Base-by-base conservation (phyloP, 116 monocot species). In the Dioscorea cayenensis region DNA sequence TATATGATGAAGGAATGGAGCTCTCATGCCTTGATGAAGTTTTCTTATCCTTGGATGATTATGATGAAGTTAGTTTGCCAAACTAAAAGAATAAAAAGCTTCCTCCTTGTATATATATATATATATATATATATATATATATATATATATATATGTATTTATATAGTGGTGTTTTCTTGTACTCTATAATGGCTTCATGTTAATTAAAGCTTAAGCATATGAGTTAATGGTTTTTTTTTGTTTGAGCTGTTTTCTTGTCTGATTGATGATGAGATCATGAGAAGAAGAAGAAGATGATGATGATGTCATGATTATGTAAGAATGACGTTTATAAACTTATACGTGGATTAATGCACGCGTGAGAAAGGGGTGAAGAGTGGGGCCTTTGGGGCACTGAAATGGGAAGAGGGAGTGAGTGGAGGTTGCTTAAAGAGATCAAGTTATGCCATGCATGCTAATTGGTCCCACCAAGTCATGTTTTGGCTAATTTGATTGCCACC, bases 21-120 rank as follows among this genome's bases (percentile, higher is more conserved):
- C 76, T 89, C n/a, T 89, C 89, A 16, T 83, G 89, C 80, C 65
- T 89, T 66, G 89, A 89, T 66, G 89, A 89, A 58, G 83, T 89
- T 50, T 89, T 89, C 78, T 74, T 86, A 49, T 86, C 86, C 7
- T 66, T 89, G 23, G 89, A 89, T 49, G 89, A 89, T 64, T 67
- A 80, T 14, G 89, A 89, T 32, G 89, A 89, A 64, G 74, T 89
- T 63, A 83, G 86, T 70, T 65, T 71, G 65, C 71, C 70, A 7
- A 22, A 77, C 35, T 61, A 21, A 21, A 59, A 6, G 25, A 21
- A 23, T 0, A 11, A 63, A 63, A 32, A 32, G 32, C 32, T 32
- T 32, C 55, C 12, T 55, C 14, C n/a, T 16, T 55, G 55, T 55
- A 18, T 5, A 55, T 55, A 9, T 7, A 43, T 7, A 43, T 7